Base-by-base conservation (phyloP, 1,284 basidiomycete genomes). In the Pseudozyma sp. region DNA sequence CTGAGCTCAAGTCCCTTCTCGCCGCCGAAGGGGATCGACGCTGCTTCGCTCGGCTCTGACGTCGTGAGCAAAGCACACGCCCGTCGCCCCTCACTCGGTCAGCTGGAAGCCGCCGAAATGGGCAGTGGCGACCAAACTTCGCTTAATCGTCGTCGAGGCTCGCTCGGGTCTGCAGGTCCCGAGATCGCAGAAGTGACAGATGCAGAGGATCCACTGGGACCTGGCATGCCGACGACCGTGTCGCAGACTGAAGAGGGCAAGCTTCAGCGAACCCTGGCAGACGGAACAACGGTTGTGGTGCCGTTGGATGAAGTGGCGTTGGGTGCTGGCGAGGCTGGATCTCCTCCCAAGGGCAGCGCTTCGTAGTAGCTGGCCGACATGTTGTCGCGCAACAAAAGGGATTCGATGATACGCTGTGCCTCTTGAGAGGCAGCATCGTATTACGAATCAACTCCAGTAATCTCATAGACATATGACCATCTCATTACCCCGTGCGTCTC, bases 281-380 rank as follows among this genome's bases (percentile, higher is more conserved):
- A 82, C 35, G 81, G 82, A 6, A 75, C 68, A 5, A 72, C 55
- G 4, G 81, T 84, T 4, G 67, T 68, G 5, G 83, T 79, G 30
- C 83, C 83, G 24, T 65, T 83, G 31, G 83, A 84, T 47, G 83
- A 84, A 31, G 78, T 71, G 9, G 80, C 80, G 7, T 54, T 82
- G 46, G 71, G 58, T 17, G 65, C 65, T 7, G 47, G 56, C 1
- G 66, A 62, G 34, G 37, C 31, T 7, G n/a, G 17, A 9, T 44
- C 19, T 24, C 43, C 43, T 44, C 19, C 19, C 8, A 24, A 24
- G 19, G 19, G 14, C 14, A 19, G 8, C 13, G 30, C 30, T 11
- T 48, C 55, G 31, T 33, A 30, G 43, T 16, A 29, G 31, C 37
- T 37, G 24, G n/a, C 17, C 39, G 24, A 37, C 24, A 24, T 24